Evolutionary conservation across 148 eudicot species (phyloP), one percentile per base, ranked within the genome.

Genomic region (Selenicereus undatus): DNA sequence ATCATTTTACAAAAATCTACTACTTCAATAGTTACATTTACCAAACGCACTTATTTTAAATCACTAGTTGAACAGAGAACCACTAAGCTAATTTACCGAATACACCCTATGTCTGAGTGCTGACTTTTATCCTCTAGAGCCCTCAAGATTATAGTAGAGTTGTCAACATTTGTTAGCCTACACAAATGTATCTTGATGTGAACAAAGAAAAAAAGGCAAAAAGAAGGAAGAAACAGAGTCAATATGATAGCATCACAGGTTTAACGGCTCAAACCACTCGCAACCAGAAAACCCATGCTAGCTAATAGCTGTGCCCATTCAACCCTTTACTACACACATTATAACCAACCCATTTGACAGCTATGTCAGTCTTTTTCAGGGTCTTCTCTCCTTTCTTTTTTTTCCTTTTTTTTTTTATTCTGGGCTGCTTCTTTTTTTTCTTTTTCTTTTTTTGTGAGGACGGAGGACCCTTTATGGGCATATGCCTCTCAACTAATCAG

Each of bases 301-400:
- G 71, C 30, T 66, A 26, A 17, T 56, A 17, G 43, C 36, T 74
- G n/a, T 78, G 77, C 74, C 69, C 78, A 82, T 73, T 26, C 78
- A 39, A 76, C 43, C 76, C 14, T 35, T 54, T 27, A 58, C 84
- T 75, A 56, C 76, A 76, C 68, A 77, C 62, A 56, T 56, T 6
- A 56, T 82, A 77, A 78, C 84, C 51, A 78, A 78, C 77, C 78
- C 24, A 39, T 21, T 80, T 82, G 80, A 82, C 84, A 82, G 76
- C 45, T 74, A 77, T 51, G 5, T 32, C 71, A 16, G 16, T 56
- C 71, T 82, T 39, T 68, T 22, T 58, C 58, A 77, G 48, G 45
- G 64, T 82, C 11, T 76, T 48, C 35, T 76, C 69, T 39, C 8
- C 5, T 68, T 52, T 69, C 51, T 66, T 81, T 4, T 8, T 62